Evolutionary conservation across 805 yeast species (phyloP).

Genomic region (Wickerhamiella azyma): DNA sequence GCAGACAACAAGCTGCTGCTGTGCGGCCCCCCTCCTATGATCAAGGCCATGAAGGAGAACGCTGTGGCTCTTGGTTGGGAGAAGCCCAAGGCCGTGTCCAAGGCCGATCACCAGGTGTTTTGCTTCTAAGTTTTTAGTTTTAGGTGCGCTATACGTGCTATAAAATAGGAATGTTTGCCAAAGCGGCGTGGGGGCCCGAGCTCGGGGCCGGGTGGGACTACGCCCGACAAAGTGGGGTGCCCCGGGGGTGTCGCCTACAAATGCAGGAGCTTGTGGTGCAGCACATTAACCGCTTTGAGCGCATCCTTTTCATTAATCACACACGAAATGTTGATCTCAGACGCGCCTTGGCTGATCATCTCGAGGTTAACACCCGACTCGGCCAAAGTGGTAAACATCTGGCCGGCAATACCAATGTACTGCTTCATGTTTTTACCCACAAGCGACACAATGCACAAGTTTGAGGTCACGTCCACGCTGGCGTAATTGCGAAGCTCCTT

Average conservation of each 20-base stretch:
- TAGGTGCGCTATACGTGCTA: no score
- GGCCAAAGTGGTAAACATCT: slow-evolving; percentile 89
- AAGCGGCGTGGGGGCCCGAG: no score
- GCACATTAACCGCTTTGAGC: slow-evolving; percentile 68
- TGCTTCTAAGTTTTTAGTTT: slow-evolving; percentile 39
- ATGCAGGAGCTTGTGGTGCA: slow-evolving; percentile 58
- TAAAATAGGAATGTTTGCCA: no score
- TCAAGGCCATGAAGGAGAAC: slow-evolving; percentile 67
- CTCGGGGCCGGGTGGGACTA: no score
- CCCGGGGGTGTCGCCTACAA: slow-evolving; percentile 17
- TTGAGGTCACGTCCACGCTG: slow-evolving; percentile 72
- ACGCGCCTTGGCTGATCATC: slow-evolving; percentile 97
- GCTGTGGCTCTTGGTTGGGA: slow-evolving; percentile 61
- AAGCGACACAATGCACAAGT: slow-evolving; percentile 81
- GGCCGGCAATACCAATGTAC: slow-evolving; percentile 90
- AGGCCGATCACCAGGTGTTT: slow-evolving; percentile 83
- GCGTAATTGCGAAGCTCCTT: slow-evolving; percentile 72
- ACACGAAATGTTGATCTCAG: slow-evolving; percentile 92
- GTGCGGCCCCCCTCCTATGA: slow-evolving; percentile 95
- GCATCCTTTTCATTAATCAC: slow-evolving; percentile 79
- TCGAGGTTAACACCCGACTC: slow-evolving; percentile 87
- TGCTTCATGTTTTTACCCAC: slow-evolving; percentile 98
- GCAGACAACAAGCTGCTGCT: slow-evolving; percentile 56
- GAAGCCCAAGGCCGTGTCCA: slow-evolving; percentile 79
- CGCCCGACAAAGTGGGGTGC: no score